phyloP scores from a whole-genome alignment of 805 yeast genomes.

The Ascoidea asiatica region DNA sequence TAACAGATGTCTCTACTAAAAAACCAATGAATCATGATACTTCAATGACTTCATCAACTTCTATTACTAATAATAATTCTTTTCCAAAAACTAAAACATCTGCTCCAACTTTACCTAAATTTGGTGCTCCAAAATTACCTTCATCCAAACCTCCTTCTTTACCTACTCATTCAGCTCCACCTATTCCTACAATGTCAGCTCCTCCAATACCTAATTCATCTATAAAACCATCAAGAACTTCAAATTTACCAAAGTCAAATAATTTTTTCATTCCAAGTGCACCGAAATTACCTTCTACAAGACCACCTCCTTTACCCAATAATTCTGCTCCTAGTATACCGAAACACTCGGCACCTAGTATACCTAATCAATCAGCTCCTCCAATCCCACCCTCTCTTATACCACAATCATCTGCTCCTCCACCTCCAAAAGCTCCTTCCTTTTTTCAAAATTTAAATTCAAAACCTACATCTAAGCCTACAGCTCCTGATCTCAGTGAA shows the following conservation, averaged over 20 bases:
- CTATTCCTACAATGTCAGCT: conserved; percentile 8
- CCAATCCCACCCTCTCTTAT: conserved; percentile 11
- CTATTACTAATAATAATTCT: conserved; percentile 14
- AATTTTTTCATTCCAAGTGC: not conserved
- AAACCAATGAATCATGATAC: conserved; percentile 13
- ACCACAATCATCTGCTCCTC: not conserved
- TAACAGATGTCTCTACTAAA: conserved; percentile 27
- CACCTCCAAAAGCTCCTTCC: not conserved
- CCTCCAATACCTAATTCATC: conserved; percentile 9
- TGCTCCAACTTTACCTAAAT: conserved; percentile 17
- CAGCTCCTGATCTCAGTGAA: not conserved
- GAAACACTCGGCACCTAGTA: not conserved
- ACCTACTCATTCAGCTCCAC: conserved; percentile 9
- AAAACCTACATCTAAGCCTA: not conserved
- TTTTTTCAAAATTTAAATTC: not conserved
- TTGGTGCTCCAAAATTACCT: conserved; percentile 13
- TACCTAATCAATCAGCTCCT: conserved; percentile 7
- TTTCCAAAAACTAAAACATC: conserved; percentile 12
- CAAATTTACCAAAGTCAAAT: not conserved
- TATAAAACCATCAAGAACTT: not conserved
- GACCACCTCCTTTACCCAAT: not conserved
- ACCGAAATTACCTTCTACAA: not conserved
- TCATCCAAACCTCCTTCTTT: conserved; percentile 4
- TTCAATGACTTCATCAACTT: conserved; percentile 7
- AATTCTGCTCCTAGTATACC: not conserved